Evolutionary conservation across 495 filamentous ascomycete species (phyloP).

Genomic region (Trichoderma parareesei): DNA sequence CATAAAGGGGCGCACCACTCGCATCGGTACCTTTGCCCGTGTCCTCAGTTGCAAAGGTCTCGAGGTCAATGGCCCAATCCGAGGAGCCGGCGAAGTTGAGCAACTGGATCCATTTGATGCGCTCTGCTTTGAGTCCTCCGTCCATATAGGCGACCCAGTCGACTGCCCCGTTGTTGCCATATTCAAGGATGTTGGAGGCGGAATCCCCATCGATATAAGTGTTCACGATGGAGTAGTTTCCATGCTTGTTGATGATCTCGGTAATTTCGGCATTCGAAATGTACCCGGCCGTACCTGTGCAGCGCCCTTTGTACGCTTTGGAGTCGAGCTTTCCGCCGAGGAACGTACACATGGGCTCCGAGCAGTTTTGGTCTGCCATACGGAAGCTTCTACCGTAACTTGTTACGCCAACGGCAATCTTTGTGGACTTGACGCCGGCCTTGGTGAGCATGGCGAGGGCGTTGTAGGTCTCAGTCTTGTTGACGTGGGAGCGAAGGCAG

Average conservation of each 20-base stretch:
- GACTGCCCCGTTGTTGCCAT: conserved; percentile 27
- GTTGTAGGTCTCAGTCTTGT: conserved; percentile 33
- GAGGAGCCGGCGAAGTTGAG: conserved; percentile 15
- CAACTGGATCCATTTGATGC: neutral
- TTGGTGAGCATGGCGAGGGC: conserved; percentile 44
- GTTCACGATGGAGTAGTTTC: conserved; percentile 34
- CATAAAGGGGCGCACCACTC: too few relatives aligned
- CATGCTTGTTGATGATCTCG: conserved; percentile 17
- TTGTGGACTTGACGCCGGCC: conserved; percentile 33
- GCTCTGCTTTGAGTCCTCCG: conserved; percentile 15
- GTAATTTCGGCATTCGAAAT: conserved; percentile 30
- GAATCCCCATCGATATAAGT: conserved; percentile 26
- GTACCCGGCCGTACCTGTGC: conserved; percentile 24
- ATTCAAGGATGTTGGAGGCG: conserved; percentile 30
- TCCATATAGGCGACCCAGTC: conserved; percentile 35
- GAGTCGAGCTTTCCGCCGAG: conserved; percentile 15
- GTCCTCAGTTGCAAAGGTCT: conserved; percentile 5
- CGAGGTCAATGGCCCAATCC: conserved; percentile 32
- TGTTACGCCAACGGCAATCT: conserved; percentile 30
- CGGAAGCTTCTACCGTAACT: conserved; percentile 34
- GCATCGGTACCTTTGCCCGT: too few relatives aligned
- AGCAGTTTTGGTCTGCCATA: conserved; percentile 23
- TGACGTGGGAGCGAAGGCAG: conserved; percentile 37
- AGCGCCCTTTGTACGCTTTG: conserved; percentile 18
- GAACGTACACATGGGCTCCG: conserved; percentile 19